Percentiles rank a stretch among this genome's conserved stretches.
These are phyloP conservation scores for Brachypodium distachyon DNA, from an alignment of 202 grass and related monocot genomes.

Conservation along the genomic window DNA sequence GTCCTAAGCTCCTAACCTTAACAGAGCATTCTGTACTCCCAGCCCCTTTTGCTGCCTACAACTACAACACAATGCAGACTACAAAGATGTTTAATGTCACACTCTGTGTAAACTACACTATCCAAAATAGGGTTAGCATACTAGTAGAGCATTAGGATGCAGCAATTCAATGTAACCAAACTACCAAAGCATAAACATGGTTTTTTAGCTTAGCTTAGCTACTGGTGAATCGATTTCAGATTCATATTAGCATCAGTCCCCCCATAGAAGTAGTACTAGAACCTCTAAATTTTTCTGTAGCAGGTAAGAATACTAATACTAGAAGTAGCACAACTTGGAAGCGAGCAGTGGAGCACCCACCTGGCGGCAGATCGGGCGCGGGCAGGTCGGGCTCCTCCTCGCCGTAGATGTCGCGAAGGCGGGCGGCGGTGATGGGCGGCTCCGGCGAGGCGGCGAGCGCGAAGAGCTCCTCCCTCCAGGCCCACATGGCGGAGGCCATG, in stretches of 20 bases:
- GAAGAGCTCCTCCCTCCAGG: slow-evolving; percentile 65
- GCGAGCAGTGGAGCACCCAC: slow-evolving; percentile 6
- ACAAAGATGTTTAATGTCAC: neutral
- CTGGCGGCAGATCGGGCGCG: neutral
- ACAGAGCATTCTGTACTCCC: neutral
- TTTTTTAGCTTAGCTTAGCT: neutral
- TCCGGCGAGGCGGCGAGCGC: slow-evolving; percentile 35
- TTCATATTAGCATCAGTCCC: neutral
- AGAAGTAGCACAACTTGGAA: too few species aligned
- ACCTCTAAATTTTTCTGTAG: neutral
- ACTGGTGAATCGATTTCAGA: neutral
- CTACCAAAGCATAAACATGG: neutral
- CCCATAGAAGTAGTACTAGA: neutral
- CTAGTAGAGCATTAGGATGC: neutral
- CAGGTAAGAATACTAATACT: too few species aligned
- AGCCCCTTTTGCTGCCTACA: neutral
- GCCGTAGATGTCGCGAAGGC: slow-evolving; percentile 61
- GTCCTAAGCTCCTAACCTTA: neutral
- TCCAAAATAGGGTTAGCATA: neutral
- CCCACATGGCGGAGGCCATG: slow-evolving; percentile 67
- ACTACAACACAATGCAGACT: neutral
- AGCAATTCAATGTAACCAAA: neutral
- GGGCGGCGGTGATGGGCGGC: slow-evolving; percentile 45
- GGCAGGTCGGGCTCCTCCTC: slow-evolving; percentile 35
- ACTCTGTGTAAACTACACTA: neutral